These are phyloP conservation scores for Coemansia furcata DNA, from an alignment of 192 early-diverging fungal species.

Conservation along the genomic window DNA sequence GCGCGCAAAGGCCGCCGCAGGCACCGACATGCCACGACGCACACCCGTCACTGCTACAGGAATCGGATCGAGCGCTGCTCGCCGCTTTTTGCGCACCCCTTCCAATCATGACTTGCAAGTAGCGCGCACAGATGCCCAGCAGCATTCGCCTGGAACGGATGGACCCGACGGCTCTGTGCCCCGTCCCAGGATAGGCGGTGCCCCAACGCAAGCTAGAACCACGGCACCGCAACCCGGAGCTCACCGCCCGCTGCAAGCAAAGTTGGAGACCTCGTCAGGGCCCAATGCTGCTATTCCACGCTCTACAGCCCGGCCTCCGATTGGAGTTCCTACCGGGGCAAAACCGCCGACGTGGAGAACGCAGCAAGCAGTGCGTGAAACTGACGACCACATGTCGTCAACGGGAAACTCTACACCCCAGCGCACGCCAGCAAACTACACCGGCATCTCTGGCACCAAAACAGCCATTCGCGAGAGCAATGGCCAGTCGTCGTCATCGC, in stretches of 20 bases:
- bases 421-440: slow-evolving; percentile 34
- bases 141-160: slow-evolving; percentile 34
- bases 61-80: slow-evolving; percentile 21
- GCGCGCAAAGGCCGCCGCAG: slow-evolving; percentile 33
- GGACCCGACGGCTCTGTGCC: slow-evolving; percentile 7
- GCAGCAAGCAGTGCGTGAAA: slow-evolving; percentile 44
- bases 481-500: slow-evolving; percentile 14
- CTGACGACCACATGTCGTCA: slow-evolving; percentile 14
- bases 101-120: slow-evolving; percentile 16
- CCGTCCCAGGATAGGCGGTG: slow-evolving; percentile 7
- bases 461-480: slow-evolving; percentile 28
- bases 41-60: slow-evolving; percentile 38
- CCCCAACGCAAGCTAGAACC: slow-evolving; percentile 3
- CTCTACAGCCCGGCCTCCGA: slow-evolving; percentile 14
- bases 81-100: slow-evolving; percentile 33
- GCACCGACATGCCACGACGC: slow-evolving; percentile 5
- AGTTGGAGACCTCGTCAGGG: slow-evolving; percentile 29
- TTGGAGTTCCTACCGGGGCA: slow-evolving; percentile 14
- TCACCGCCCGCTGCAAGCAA: slow-evolving; percentile 47
- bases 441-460: slow-evolving; percentile 28
- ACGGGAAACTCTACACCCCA: slow-evolving; percentile 24
- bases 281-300: slow-evolving; percentile 11
- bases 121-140: slow-evolving; percentile 9
- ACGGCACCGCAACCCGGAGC: slow-evolving; percentile 11
- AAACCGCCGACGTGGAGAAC: slow-evolving; percentile 47